These are phyloP conservation scores for Stemphylium vesicarium DNA, from an alignment of 2,329 filamentous ascomycete species.

Conservation along the genomic window DNA sequence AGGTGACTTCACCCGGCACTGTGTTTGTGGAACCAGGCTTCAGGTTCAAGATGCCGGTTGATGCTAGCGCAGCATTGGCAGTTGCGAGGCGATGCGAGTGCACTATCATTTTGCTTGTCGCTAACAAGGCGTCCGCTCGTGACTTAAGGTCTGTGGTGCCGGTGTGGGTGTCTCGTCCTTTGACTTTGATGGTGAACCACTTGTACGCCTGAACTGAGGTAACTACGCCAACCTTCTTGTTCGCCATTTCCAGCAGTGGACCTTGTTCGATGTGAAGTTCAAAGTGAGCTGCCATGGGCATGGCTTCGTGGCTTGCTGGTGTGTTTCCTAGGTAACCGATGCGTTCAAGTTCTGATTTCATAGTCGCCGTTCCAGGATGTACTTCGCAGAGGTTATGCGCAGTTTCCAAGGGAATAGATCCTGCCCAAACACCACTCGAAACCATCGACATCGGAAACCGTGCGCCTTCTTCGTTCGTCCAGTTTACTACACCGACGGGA, in stretches of 20 bases:
- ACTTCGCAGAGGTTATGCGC: constrained; percentile 69
- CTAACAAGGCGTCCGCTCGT: constrained; percentile 71
- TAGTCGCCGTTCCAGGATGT: constrained; percentile 64
- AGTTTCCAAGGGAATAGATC: constrained; percentile 65
- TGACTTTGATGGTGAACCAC: constrained; percentile 73
- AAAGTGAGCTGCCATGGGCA: constrained; percentile 77
- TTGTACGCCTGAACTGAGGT: constrained; percentile 76
- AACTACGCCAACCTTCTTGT: constrained; percentile 72
- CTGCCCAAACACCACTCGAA: constrained; percentile 78
- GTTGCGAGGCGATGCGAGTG: constrained; percentile 69
- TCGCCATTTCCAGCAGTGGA: constrained; percentile 70
- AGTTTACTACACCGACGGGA: constrained; percentile 77
- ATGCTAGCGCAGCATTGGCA: constrained; percentile 66
- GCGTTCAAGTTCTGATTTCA: constrained; percentile 71
- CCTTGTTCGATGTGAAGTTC: constrained; percentile 88
- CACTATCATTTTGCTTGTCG: constrained; percentile 71
- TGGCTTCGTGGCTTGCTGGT: constrained; percentile 63
- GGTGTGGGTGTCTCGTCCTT: constrained; percentile 73
- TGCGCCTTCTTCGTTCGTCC: constrained; percentile 84
- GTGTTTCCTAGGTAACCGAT: constrained; percentile 72
- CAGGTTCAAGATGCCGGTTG: constrained; percentile 71
- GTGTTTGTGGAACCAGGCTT: constrained; percentile 76
- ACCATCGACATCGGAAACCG: constrained; percentile 79
- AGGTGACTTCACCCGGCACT: constrained; percentile 70
- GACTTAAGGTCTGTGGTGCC: constrained; percentile 74